Evolutionary conservation across 345 rosid genomes (phyloP), one percentile per base, ranked within the genome.

Genomic region (Hibiscus mutabilis): DNA sequence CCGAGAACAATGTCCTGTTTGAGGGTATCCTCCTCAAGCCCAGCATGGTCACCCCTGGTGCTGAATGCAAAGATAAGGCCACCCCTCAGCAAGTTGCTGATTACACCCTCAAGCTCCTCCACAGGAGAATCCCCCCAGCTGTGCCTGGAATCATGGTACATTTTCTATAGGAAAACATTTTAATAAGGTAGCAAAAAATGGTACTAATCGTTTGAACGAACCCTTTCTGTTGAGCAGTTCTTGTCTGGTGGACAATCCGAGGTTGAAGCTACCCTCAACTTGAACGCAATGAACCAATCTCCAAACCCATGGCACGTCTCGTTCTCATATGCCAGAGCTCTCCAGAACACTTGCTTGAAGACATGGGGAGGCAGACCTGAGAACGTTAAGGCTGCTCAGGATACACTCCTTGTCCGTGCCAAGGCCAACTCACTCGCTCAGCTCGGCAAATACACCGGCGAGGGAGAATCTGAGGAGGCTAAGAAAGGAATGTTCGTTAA

Each of bases 11-110:
- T 81, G 99, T 90, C 21, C 11, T 87, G 94, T 92, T 90, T 73
- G 99, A 95, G 81, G 97, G 99, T 42, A 95, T 95, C 80, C 97
- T 95, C 72, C 81, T 95, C 60, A 95, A 95, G 83, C 99, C 99
- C 8, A 95, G 97, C 86, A 95, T 95, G 99, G 99, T 95, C 46
- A 95, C 97, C 60, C 99, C 99, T 13, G 99, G 99, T 12, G 99
- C 97, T 37, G 99, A 90, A 82, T 86, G 90, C 81, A 92, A 89
- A 78, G 97, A 89, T 14, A 87, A 52, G 76, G 97, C 91, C 68
- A 89, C 85, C 37, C 99, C 99, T 53, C 77, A 87, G 68, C 84
- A 88, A 69, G 99, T 95, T 71, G 90, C 97, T 14, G 81, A 87
- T 0, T 92, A 90, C 97, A 95, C 97, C 61, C 99, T 90, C 84